A percentile compares a stretch with the other conserved stretches of the same genome.
Conservation (phyloP, 768 basidiomycete genomes). For the Dentipellis sp. region DNA sequence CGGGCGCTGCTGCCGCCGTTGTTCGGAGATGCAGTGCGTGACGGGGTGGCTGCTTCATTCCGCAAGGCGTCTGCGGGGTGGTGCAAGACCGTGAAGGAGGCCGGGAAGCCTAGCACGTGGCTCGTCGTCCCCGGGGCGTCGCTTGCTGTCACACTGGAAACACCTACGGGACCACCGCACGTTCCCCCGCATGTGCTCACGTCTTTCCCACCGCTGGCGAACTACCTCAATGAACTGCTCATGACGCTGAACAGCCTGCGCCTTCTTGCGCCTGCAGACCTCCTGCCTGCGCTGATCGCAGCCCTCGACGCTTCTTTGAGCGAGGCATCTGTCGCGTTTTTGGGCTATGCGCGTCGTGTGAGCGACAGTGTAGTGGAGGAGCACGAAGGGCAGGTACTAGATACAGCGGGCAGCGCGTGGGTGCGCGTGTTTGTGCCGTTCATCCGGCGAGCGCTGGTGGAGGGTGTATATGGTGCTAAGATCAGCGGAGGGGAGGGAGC, state of each 20-base stretch:
- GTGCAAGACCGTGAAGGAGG: conserved; percentile 3
- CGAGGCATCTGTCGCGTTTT: conserved; percentile 33
- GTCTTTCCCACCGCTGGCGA: conserved; percentile 68
- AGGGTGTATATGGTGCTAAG: conserved; percentile 58
- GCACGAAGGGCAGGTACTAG: conserved; percentile 26
- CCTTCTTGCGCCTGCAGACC: conserved; percentile 61
- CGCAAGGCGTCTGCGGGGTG: conserved; percentile 25
- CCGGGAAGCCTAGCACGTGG: conserved; percentile 2
- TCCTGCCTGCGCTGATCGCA: conserved; percentile 38
- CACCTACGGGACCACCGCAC: conserved; percentile 30
- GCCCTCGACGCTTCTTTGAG: conserved; percentile 46
- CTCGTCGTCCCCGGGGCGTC: background rate
- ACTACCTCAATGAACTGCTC: conserved; percentile 61
- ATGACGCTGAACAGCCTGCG: conserved; percentile 73
- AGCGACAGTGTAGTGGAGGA: conserved; percentile 18
- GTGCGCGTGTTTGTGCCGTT: conserved; percentile 61
- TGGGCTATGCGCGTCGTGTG: conserved; percentile 29
- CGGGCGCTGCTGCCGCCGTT: conserved; percentile 55
- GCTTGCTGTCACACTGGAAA: background rate
- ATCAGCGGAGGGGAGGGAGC: no score
- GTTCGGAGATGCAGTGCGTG: conserved; percentile 54
- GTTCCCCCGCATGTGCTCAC: conserved; percentile 65
- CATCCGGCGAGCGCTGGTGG: conserved; percentile 54
- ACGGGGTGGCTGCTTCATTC: conserved; percentile 46
- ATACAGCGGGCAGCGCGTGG: conserved; percentile 48